Percentiles rank a stretch among this genome's conserved stretches.
These are phyloP conservation scores for Diplocarpon rosae DNA, from an alignment of 2,329 filamentous ascomycete genomes.

Conservation along the genomic window DNA sequence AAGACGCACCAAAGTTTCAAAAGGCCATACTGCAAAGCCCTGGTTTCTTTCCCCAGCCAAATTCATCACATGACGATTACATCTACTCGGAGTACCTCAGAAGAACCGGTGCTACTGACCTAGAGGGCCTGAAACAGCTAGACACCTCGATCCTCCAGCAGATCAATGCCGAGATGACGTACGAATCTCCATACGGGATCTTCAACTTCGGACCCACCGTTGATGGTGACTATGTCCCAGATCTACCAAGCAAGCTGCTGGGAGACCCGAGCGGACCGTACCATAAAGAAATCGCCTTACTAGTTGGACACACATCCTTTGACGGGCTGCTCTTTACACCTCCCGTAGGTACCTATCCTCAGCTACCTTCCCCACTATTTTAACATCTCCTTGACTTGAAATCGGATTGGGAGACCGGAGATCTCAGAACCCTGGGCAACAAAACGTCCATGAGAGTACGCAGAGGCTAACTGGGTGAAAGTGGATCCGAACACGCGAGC, in stretches of 20 bases:
- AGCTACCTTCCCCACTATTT: no score
- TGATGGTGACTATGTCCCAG: constrained; percentile 38
- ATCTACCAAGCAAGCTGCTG: constrained; percentile 34
- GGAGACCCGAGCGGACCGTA: not conserved
- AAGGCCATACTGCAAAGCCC: constrained; percentile 27
- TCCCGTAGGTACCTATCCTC: not conserved
- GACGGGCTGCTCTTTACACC: constrained; percentile 1
- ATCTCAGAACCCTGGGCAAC: no score
- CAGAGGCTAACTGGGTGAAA: no score
- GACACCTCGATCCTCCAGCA: constrained; percentile 6
- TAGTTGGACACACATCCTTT: constrained; percentile 1
- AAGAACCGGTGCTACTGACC: constrained; percentile 5
- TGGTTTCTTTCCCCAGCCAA: constrained; percentile 11
- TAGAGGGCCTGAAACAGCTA: not conserved
- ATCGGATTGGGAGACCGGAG: no score
- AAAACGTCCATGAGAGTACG: no score
- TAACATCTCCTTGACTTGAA: no score
- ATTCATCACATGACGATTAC: constrained; percentile 1
- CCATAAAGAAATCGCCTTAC: not conserved
- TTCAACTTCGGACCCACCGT: constrained; percentile 35
- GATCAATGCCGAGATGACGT: constrained; percentile 11
- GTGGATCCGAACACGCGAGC: not conserved
- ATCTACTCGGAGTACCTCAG: not conserved
- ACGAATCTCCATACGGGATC: constrained; percentile 27
- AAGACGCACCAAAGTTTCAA: constrained; percentile 29